Evolutionary conservation across 2,329 filamentous ascomycete genomes (phyloP).

Genomic region (Stemphylium lycopersici): DNA sequence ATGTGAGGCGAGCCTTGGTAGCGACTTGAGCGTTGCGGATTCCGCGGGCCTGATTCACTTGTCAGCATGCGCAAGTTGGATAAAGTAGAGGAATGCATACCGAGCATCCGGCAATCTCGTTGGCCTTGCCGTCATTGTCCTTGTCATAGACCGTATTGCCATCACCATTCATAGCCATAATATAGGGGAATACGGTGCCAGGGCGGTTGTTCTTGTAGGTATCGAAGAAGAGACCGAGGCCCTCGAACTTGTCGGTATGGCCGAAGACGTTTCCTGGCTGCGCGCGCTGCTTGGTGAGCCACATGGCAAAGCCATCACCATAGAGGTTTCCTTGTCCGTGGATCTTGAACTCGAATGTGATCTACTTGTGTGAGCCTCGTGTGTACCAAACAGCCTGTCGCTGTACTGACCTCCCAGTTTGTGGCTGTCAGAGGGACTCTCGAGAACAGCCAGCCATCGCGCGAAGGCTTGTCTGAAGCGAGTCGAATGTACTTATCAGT

Average conservation of each 20-base stretch:
- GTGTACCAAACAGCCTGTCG: background rate
- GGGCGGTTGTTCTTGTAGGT: slow-evolving; percentile 99
- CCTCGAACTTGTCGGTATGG: slow-evolving; percentile 85
- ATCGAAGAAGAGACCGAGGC: slow-evolving; percentile 93
- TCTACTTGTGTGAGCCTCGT: slow-evolving; percentile 54
- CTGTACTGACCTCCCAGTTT: slow-evolving; percentile 79
- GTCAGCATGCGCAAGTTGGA: slow-evolving; percentile 13
- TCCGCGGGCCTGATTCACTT: slow-evolving; percentile 68
- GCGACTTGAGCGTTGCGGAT: slow-evolving; percentile 75
- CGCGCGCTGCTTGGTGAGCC: slow-evolving; percentile 93
- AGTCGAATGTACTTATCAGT: slow-evolving; percentile 85
- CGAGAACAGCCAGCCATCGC: slow-evolving; percentile 92
- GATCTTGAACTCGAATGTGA: slow-evolving; percentile 95
- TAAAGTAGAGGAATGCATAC: slow-evolving; percentile 50
- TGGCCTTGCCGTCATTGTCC: slow-evolving; percentile 89
- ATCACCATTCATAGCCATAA: slow-evolving; percentile 98
- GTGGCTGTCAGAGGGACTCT: slow-evolving; percentile 93
- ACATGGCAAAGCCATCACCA: slow-evolving; percentile 96
- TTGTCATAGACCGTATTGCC: slow-evolving; percentile 90
- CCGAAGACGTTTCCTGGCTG: slow-evolving; percentile 86
- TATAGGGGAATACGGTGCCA: slow-evolving; percentile 92
- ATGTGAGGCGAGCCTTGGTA: slow-evolving; percentile 87
- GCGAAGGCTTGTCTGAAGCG: slow-evolving; percentile 86
- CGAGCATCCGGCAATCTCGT: slow-evolving; percentile 92
- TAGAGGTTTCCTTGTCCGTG: slow-evolving; percentile 87